Conservation (phyloP, 176 grass and related monocot species). For the Ampelocalamus luodianensis region DNA sequence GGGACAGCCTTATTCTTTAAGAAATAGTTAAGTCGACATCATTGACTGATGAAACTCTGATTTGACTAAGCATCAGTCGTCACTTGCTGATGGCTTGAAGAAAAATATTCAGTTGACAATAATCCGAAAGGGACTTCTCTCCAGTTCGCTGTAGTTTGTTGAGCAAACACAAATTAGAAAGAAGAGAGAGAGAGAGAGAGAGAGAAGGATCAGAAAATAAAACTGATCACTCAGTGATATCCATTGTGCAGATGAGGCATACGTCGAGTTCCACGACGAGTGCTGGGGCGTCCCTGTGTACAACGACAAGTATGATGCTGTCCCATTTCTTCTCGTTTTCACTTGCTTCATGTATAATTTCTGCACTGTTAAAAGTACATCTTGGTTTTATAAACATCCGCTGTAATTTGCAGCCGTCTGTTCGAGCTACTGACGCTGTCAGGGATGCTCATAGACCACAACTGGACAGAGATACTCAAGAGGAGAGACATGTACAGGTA, state of each 20-base stretch:
- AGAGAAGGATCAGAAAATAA: neutral
- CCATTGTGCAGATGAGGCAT: constrained; percentile 68
- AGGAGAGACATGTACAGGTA: constrained; percentile 72
- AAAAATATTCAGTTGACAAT: constrained; percentile 37
- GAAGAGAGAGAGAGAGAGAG: neutral
- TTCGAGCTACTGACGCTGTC: constrained; percentile 85
- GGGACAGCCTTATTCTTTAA: constrained; percentile 33
- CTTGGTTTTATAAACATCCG: neutral
- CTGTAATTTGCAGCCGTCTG: constrained; percentile 56
- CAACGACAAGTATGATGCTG: constrained; percentile 70
- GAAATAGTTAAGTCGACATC: constrained; percentile 24
- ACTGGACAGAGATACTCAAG: constrained; percentile 97
- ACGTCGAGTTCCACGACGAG: constrained; percentile 88
- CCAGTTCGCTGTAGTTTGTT: constrained; percentile 21
- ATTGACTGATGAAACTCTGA: constrained; percentile 14
- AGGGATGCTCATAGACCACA: constrained; percentile 96
- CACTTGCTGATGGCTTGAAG: constrained; percentile 21
- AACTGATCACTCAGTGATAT: neutral
- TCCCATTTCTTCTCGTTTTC: neutral
- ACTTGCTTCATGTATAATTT: neutral
- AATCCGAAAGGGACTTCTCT: constrained; percentile 33
- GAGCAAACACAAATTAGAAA: constrained; percentile 21
- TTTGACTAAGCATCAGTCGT: constrained; percentile 33
- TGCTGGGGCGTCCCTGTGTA: constrained; percentile 89
- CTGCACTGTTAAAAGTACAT: constrained; percentile 9